Evolutionary conservation across 345 rosid genomes (phyloP).

Genomic region (Eutrema yunnanense): DNA sequence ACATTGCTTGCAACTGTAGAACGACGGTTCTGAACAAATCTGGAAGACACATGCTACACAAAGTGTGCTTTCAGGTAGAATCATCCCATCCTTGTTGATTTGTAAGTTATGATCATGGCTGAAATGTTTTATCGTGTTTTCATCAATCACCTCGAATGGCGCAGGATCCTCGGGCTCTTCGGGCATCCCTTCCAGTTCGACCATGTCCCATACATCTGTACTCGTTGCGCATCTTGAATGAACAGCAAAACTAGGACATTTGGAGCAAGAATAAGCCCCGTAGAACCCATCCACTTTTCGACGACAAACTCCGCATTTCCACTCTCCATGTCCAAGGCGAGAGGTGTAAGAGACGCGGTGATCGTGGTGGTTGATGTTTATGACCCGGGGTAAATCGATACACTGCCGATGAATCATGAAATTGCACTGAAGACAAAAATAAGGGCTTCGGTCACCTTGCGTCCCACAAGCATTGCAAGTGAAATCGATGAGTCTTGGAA

Average conservation of each 20-base stretch:
- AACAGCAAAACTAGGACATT: neutral
- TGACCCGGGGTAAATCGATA: neutral
- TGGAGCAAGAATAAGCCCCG: neutral
- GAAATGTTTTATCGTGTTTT: neutral
- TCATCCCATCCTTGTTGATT: neutral
- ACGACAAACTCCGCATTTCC: neutral
- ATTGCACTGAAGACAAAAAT: neutral
- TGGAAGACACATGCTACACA: neutral
- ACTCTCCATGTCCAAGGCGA: neutral
- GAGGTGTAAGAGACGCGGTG: conserved; percentile 2
- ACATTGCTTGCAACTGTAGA: neutral
- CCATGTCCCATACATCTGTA: neutral
- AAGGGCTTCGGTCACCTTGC: neutral
- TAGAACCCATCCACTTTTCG: neutral
- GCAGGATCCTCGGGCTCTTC: neutral
- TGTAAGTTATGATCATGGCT: conserved; percentile 2
- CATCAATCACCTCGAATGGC: conserved; percentile 5
- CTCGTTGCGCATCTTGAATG: neutral
- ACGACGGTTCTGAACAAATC: neutral
- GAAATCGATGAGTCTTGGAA: neutral
- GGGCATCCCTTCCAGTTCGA: neutral
- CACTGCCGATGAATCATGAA: conserved; percentile 1
- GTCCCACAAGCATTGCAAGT: conserved; percentile 21
- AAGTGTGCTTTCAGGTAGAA: neutral
- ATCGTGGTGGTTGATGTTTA: neutral